Evolutionary conservation across 768 basidiomycete genomes (phyloP).

Genomic region (Erythrobasidium yunnanense): DNA sequence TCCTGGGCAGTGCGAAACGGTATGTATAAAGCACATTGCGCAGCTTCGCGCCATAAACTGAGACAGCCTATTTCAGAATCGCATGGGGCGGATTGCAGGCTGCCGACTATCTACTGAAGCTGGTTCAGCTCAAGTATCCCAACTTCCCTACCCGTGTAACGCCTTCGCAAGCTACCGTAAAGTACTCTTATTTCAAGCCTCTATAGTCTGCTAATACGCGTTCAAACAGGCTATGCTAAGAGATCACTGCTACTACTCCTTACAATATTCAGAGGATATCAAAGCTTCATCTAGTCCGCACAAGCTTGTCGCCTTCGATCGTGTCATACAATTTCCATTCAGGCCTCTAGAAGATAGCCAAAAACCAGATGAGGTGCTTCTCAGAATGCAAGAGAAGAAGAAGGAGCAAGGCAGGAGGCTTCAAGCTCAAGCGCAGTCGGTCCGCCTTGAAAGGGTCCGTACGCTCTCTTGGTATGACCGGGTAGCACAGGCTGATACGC

Average conservation of each 20-base stretch:
- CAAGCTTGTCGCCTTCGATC: conserved; percentile 53
- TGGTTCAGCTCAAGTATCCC: conserved; percentile 90
- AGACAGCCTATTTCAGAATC: conserved; percentile 52
- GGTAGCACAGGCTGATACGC: not conserved
- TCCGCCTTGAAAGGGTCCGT: conserved; percentile 68
- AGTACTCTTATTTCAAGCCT: too few relatives aligned
- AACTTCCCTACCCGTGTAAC: conserved; percentile 79
- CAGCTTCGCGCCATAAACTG: not conserved
- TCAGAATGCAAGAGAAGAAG: conserved; percentile 61
- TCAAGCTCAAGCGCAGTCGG: conserved; percentile 81
- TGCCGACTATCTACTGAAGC: conserved; percentile 80
- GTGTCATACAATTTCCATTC: conserved; percentile 13
- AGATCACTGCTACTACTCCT: conserved; percentile 69
- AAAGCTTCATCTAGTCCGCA: conserved; percentile 57
- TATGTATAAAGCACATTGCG: conserved; percentile 43
- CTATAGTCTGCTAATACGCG: not conserved
- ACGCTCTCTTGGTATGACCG: not conserved
- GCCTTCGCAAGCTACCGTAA: conserved; percentile 61
- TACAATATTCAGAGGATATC: conserved; percentile 63
- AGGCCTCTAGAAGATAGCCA: conserved; percentile 50
- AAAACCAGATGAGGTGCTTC: conserved; percentile 83
- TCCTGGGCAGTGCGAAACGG: conserved; percentile 80
- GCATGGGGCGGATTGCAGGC: conserved; percentile 88
- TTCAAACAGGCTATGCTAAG: conserved; percentile 74
- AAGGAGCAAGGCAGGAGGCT: conserved; percentile 76